A percentile compares a stretch with the other conserved stretches of the same genome.
Evolutionary conservation across 495 filamentous ascomycete species (phyloP).

Genomic region (Podospora comata): DNA sequence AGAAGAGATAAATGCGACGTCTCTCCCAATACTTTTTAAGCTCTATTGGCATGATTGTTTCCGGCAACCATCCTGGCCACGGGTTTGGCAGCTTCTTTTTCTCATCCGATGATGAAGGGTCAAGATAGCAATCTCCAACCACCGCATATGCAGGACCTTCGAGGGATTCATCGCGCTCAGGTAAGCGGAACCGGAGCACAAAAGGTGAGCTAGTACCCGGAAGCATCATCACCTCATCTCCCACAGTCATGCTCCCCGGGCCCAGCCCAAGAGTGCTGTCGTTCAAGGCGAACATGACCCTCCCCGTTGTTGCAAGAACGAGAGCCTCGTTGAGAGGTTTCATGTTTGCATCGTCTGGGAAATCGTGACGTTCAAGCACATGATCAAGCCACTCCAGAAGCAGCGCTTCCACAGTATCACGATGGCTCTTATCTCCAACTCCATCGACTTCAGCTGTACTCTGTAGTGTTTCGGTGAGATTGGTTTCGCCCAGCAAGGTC

Average conservation of each 20-base stretch:
- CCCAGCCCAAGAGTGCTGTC: slow-evolving; percentile 9
- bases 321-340: background rate
- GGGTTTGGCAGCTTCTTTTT: background rate
- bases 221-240: slow-evolving; percentile 6
- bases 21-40: background rate
- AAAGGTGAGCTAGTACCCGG: slow-evolving; percentile 6
- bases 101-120: background rate
- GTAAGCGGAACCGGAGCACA: background rate
- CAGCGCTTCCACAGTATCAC: background rate
- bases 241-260: slow-evolving; percentile 8
- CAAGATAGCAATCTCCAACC: slow-evolving; percentile 1
- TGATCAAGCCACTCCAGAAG: background rate
- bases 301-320: background rate
- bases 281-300: background rate
- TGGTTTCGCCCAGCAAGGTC: background rate
- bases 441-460: background rate
- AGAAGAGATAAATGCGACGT: background rate
- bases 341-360: background rate
- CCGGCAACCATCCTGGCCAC: background rate
- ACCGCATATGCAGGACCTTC: background rate
- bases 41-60: background rate
- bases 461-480: background rate
- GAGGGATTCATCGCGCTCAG: background rate
- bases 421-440: background rate
- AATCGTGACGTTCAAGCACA: background rate